phyloP scores from a whole-genome alignment of 2,329 filamentous ascomycete species.

The Sporothrix pallida region DNA sequence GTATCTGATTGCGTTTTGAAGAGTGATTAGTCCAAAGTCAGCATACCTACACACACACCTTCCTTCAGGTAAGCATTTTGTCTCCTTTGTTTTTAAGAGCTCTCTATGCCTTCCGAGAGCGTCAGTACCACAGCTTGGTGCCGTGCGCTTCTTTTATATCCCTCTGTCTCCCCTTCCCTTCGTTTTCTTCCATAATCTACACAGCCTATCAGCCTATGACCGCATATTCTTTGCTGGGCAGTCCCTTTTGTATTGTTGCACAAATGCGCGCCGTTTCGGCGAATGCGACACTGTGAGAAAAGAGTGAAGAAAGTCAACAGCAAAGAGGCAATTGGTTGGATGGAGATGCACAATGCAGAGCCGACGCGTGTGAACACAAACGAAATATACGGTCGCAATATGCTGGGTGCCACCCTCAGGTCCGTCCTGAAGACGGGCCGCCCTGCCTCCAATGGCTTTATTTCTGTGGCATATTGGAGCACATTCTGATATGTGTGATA shows the following conservation, averaged over 20 bases:
- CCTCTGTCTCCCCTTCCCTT: not conserved
- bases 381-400: not conserved
- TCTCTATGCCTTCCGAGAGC: not conserved
- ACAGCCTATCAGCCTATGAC: not conserved
- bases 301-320: not conserved
- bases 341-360: not conserved
- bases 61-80: not conserved
- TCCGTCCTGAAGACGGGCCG: not conserved
- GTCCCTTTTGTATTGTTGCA: not conserved
- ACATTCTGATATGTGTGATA: not conserved
- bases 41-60: not conserved
- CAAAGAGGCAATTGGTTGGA: conserved; percentile 8
- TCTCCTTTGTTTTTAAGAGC: not conserved
- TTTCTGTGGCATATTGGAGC: conserved; percentile 14
- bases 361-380: not conserved
- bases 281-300: not conserved
- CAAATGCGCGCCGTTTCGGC: not conserved
- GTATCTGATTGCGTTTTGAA: not conserved
- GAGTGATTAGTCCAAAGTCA: not conserved
- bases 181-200: not conserved
- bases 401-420: not conserved
- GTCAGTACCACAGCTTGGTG: not conserved
- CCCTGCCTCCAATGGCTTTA: not conserved
- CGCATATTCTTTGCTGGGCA: not conserved
- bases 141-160: not conserved